A percentile compares a stretch with the other conserved stretches of the same genome.
Conservation (phyloP, 371 early-diverging fungal species). For the Catenaria anguillulae region DNA sequence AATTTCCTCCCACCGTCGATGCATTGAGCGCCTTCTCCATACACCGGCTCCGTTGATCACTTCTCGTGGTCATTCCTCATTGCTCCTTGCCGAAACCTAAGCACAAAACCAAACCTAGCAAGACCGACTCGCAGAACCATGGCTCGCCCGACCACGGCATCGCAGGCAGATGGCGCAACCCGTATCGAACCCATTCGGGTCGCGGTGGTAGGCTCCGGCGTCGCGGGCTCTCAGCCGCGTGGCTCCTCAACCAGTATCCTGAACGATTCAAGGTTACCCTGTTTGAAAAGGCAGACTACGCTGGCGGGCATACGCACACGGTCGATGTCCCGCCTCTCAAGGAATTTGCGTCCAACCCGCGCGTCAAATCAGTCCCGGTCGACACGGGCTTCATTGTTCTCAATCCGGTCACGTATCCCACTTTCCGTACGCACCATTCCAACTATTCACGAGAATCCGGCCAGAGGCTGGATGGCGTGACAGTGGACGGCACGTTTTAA, state of each 20-base stretch:
- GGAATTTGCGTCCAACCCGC: background rate
- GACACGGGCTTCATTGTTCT: constrained; percentile 52
- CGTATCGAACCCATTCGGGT: constrained; percentile 9
- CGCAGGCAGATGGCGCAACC: too few relatives aligned
- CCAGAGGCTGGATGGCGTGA: too few relatives aligned
- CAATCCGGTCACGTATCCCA: constrained; percentile 35
- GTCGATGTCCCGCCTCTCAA: constrained; percentile 24
- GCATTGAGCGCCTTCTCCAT: too few relatives aligned
- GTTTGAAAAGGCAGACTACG: constrained; percentile 27
- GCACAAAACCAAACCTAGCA: too few relatives aligned
- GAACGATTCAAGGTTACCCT: constrained; percentile 27
- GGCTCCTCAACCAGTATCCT: constrained; percentile 26
- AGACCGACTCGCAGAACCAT: too few relatives aligned
- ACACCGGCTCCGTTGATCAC: too few relatives aligned
- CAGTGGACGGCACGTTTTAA: too few relatives aligned
- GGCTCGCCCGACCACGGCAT: too few relatives aligned
- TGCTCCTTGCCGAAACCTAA: too few relatives aligned
- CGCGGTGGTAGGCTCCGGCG: constrained; percentile 20
- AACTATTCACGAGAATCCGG: too few relatives aligned
- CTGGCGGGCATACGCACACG: constrained; percentile 50
- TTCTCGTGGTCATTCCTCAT: too few relatives aligned
- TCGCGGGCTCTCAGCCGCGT: constrained; percentile 30
- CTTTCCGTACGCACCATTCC: constrained; percentile 8
- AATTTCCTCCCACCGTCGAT: too few relatives aligned
- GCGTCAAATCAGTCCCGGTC: constrained; percentile 24